Evolutionary conservation across 306 rosid species (phyloP).

Genomic region (Corylus americana): DNA sequence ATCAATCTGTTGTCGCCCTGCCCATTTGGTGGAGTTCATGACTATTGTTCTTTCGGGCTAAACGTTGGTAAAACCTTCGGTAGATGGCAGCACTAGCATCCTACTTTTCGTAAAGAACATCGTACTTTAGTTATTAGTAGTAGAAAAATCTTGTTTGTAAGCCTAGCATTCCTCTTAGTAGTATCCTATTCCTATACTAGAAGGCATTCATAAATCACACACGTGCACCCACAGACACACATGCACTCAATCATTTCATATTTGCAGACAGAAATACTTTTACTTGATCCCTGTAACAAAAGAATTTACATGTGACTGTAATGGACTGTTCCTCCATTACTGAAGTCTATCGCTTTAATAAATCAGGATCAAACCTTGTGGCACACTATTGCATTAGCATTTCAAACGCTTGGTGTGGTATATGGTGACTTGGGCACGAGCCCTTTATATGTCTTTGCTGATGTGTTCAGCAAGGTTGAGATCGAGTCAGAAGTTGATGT

Average conservation of each 20-base stretch:
- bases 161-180: neutral
- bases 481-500: constrained; percentile 70
- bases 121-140: neutral
- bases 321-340: constrained; percentile 8
- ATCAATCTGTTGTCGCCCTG: neutral
- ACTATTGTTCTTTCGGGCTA: neutral
- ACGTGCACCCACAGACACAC: neutral
- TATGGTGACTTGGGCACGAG: constrained; percentile 98
- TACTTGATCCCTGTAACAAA: neutral
- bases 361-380: constrained; percentile 67
- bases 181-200: neutral
- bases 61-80: neutral
- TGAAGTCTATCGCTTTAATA: constrained; percentile 29
- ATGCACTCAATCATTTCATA: neutral
- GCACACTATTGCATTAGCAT: constrained; percentile 70
- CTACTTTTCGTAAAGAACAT: neutral
- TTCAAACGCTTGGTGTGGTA: constrained; percentile 96
- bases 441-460: constrained; percentile 89
- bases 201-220: neutral
- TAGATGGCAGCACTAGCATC: neutral
- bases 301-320: constrained; percentile 8
- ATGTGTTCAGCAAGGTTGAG: constrained; percentile 84
- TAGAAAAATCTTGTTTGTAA: no score
- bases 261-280: constrained; percentile 15
- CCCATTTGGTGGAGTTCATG: neutral